Conservation (phyloP, 768 basidiomycete species). For the Tulasnella sp. region DNA sequence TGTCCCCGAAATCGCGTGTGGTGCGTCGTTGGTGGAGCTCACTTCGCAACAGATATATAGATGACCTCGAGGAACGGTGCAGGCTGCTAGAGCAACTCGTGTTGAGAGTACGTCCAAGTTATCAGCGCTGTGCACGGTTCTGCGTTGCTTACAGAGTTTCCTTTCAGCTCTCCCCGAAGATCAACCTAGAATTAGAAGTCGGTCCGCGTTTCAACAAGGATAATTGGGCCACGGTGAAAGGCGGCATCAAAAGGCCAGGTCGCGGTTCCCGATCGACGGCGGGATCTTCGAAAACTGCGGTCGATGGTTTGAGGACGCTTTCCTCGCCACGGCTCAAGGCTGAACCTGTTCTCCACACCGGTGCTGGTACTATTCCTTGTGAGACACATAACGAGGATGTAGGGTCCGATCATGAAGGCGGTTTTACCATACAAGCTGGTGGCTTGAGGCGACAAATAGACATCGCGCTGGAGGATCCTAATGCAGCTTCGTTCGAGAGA, state of each 20-base stretch:
- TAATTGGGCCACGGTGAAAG: slow-evolving; percentile 20
- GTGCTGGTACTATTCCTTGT: neutral
- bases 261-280: neutral
- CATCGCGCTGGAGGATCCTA: neutral
- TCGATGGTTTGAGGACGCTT: neutral
- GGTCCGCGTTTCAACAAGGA: slow-evolving; percentile 3
- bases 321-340: neutral
- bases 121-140: neutral
- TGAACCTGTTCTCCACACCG: neutral
- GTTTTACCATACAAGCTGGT: neutral
- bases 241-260: slow-evolving; percentile 20
- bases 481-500: neutral
- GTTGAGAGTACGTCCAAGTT: slow-evolving; percentile 24
- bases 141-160: neutral
- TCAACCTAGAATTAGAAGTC: slow-evolving; percentile 22
- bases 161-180: slow-evolving; percentile 24
- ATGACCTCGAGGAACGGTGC: slow-evolving; percentile 45
- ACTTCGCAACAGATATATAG: slow-evolving; percentile 29
- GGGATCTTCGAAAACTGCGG: neutral
- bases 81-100: slow-evolving; percentile 41
- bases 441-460: neutral
- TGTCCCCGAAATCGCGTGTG: neutral
- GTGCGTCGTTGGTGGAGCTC: neutral
- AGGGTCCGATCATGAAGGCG: neutral
- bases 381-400: slow-evolving; percentile 21